Base-by-base conservation (phyloP, 1,284 basidiomycete species). In the Erythrobasidium hasegawianum region DNA sequence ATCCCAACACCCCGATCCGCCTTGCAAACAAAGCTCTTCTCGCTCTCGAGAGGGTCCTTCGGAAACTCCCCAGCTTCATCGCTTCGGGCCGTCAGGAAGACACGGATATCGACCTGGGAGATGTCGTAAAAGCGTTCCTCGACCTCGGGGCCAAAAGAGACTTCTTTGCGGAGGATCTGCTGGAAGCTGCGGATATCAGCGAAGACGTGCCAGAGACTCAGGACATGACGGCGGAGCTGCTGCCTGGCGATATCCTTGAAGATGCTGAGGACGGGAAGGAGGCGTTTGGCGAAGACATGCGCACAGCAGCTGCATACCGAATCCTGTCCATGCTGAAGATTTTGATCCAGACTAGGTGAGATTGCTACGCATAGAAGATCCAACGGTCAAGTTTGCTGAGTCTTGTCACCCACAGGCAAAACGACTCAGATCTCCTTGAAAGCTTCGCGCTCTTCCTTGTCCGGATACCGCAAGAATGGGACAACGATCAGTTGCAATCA, bases 31-130 rank as follows among this genome's bases (percentile, higher is more conserved):
- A 54, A 8, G 61, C 54, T 14, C 61, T 64, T 5, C 38, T 54
- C 2, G 16, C 38, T 3, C 54, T 64, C 10, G 20, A 13, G 41
- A 45, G 24, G 11, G 20, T 64, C 1, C 29, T 64, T 0, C 39
- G 18, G 5, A 47, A 47, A 14, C 16, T 47, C 8, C 16, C 43
- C 8, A 4, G 11, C 11, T 24, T 22, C 13, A 18, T 56, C 11
- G 40, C 40, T 16, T 20, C 43, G 2, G 61, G 40, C 5, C 29
- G 41, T 4, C 20, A 38, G 24, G 53, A 47, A 1, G 62, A 65
- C 27, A 57, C 55, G 33, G 62, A 65, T 43, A 38, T 65, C 18
- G 62, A 65, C 18, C 11, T 65, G 47, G 41, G 56, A 43, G 49
- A 24, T 16, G 29, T 65, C n/a, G 45, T 58, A 0, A 47, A 49